Percentiles rank a stretch among this genome's conserved stretches.
Evolutionary conservation across 805 yeast genomes (phyloP).

Genomic region (Schizosaccharomyces lindneri): DNA sequence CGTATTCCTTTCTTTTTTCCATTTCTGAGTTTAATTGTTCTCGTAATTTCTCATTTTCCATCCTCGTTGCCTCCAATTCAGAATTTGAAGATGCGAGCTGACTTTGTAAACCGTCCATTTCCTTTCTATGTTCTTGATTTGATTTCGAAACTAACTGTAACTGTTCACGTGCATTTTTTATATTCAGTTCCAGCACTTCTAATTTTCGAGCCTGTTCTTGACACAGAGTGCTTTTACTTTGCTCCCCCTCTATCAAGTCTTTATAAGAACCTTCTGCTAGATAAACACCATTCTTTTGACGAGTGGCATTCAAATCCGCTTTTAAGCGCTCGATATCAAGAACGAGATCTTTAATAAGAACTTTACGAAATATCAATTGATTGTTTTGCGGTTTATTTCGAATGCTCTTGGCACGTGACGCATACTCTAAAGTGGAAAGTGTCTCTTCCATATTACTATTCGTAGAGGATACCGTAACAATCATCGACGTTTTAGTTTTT

Average conservation of each 20-base stretch:
- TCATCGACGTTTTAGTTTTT: constrained; percentile 58
- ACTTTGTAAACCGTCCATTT: constrained; percentile 6
- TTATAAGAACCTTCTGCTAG: constrained; percentile 26
- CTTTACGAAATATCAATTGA: constrained; percentile 32
- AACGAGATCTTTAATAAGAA: constrained; percentile 28
- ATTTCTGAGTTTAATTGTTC: neutral
- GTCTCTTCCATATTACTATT: constrained; percentile 57
- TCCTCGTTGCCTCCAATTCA: neutral
- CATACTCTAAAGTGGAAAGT: constrained; percentile 63
- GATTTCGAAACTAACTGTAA: constrained; percentile 17
- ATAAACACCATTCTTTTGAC: constrained; percentile 42
- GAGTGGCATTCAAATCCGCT: constrained; percentile 35
- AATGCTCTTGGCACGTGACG: constrained; percentile 63
- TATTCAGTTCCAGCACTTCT: constrained; percentile 24
- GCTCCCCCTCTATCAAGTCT: constrained; percentile 22
- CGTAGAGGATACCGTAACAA: constrained; percentile 76
- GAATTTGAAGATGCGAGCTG: constrained; percentile 7
- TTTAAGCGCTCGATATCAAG: constrained; percentile 30
- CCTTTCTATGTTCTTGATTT: constrained; percentile 9
- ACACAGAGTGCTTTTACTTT: constrained; percentile 24
- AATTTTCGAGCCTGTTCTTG: constrained; percentile 27
- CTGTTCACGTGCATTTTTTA: constrained; percentile 18
- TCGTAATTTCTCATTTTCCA: neutral
- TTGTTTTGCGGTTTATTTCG: constrained; percentile 47
- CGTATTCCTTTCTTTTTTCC: neutral